Base-by-base conservation (phyloP, 2,329 filamentous ascomycete species). In the Dothistroma septosporum region DNA sequence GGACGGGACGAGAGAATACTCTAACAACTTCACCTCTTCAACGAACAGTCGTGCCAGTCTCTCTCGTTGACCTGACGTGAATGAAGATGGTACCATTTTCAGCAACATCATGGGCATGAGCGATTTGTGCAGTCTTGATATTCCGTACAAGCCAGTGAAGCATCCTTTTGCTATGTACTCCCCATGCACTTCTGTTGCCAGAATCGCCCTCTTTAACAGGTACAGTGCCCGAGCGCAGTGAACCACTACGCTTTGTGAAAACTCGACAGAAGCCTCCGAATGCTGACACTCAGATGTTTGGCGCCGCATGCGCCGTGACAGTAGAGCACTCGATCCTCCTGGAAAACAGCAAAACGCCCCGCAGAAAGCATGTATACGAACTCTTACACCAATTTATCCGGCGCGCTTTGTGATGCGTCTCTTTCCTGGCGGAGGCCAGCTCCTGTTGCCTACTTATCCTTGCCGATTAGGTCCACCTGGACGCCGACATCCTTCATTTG, bases 401-500 rank as follows among this genome's bases (percentile, higher is more conserved):
- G 44, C 32, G 48, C 49, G 31, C 49, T 22, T 52, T 53, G n/a
- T 49, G 22, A 8, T 31, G 32, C 28, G 19, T 46, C 35, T 46
- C 47, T 50, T 35, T 41, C 55, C 21, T 32, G 50, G 35, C 37
- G 57, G 68, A 66, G 63, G 54, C 67, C 69, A 60, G 66, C 66
- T 69, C 68, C 57, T 67, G 2, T 28, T 28, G 61, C 53, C 53
- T 50, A 53, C 35, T 58, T 37, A 54, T 58, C 59, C 61, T 61
- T 64, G 54, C 50, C 35, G 46, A 65, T 53, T 31, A 66, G 48
- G 32, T 72, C 68, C 44, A 70, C 71, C 68, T 73, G 71, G 57
- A 72, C 70, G 57, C 69, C 68, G 21, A 67, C 67, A 57, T 73
- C 70, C 59, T 61, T 68, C 58, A 68, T 65, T 32, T 62, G 61